phyloP scores from a whole-genome alignment of 306 rosid genomes.

The Geum urbanum region DNA sequence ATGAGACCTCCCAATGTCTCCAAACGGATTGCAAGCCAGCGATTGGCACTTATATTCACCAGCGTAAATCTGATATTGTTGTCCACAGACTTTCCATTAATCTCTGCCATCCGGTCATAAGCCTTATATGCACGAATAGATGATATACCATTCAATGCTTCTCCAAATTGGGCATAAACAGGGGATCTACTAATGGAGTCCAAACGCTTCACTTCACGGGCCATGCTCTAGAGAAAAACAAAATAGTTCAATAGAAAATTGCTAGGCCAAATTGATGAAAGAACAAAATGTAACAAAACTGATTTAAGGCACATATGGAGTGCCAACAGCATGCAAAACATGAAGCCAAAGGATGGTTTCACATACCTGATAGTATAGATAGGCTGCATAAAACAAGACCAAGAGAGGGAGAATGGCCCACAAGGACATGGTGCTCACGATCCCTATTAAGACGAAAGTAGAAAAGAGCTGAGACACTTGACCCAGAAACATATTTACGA shows the following conservation, averaged over 20 bases:
- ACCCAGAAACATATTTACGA: slow-evolving; percentile 46
- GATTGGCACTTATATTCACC: slow-evolving; percentile 52
- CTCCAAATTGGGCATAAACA: slow-evolving; percentile 89
- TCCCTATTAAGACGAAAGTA: slow-evolving; percentile 74
- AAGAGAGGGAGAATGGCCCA: slow-evolving; percentile 90
- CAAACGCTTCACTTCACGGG: slow-evolving; percentile 87
- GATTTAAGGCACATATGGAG: neutral
- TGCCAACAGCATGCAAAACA: neutral
- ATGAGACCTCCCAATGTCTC: slow-evolving; percentile 81
- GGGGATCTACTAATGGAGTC: slow-evolving; percentile 86
- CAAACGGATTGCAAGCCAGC: slow-evolving; percentile 69
- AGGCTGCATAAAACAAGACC: slow-evolving; percentile 70
- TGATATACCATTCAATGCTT: slow-evolving; percentile 76
- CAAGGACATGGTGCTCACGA: slow-evolving; percentile 76
- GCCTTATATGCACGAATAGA: slow-evolving; percentile 79
- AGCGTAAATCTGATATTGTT: slow-evolving; percentile 72
- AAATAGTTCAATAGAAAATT: too few species aligned
- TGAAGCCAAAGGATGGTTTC: slow-evolving; percentile 1
- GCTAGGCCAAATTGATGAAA: too few species aligned
- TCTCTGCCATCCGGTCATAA: slow-evolving; percentile 65
- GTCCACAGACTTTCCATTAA: slow-evolving; percentile 78
- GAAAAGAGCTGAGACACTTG: slow-evolving; percentile 83
- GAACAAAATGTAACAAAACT: neutral
- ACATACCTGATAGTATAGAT: slow-evolving; percentile 73
- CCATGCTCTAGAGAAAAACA: slow-evolving; percentile 81